Base-by-base conservation (phyloP, 352 stramenopile species). In the Aphanomyces astaci region DNA sequence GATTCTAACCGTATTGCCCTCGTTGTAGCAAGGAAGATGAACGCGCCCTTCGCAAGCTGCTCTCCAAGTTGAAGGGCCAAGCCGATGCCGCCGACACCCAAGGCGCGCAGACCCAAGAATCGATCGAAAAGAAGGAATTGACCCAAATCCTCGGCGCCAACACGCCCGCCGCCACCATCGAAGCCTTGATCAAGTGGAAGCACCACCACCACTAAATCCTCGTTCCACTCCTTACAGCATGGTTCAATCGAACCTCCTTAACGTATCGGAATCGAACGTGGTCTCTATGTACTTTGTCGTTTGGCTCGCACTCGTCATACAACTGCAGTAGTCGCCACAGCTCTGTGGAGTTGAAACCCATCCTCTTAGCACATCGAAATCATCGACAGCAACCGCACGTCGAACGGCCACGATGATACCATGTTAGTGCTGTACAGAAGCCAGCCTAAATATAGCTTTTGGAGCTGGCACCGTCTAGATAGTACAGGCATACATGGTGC, bases 171-270 rank as follows among this genome's bases (percentile, higher is more conserved):
- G 82, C 88, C 68, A 82, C 91, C 76, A 71, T 89, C 54, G 76
- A 83, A 27, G 84, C 81, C 60, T 79, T 94, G 60, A 82, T 94
- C 76, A 91, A 94, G 80, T 94, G 86, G 86, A 94, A 94, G 81
- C 85, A 94, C 81, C 75, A 91, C 40, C 54, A 63, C 2, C 33
- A 65, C 39, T 46, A 62, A 62, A 9, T 24, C 22, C 7, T 19
- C 24, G 9, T 24, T n/a, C 22, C 45, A 25, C 24, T 5, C 45
- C 9, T 24, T 9, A 53, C 45, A 53, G 45, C 45, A 25, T 25
- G 22, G 13, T 9, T 25, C 22, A 53, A 53, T 31, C 48, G 48
- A 55, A 55, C 27, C 27, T 10, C n/a, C 10, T 25, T 55, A 25
- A n/a, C 27, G 48, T 22, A 24, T 55, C n/a, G n/a, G n/a, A n/a